phyloP scores from a whole-genome alignment of 2,329 filamentous ascomycete species.

The Elsinoe batatas region DNA sequence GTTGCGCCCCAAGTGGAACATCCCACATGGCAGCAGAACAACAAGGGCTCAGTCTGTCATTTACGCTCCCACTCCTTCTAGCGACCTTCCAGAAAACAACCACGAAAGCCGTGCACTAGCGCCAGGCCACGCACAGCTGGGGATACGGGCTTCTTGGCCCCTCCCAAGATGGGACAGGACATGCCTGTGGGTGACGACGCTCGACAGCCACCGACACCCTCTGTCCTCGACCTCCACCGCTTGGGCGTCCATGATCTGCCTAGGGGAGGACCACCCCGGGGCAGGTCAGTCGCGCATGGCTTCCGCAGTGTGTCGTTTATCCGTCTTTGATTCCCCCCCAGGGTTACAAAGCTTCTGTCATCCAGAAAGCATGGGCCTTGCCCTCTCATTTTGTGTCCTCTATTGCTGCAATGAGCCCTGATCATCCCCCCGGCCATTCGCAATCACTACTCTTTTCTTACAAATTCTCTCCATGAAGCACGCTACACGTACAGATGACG shows the following conservation, averaged over 20 bases:
- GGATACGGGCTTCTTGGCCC: not conserved
- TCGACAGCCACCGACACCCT: no score
- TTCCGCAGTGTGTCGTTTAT: constrained; percentile 1
- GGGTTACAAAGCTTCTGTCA: constrained; percentile 12
- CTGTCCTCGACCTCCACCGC: not conserved
- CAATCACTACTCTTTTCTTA: not conserved
- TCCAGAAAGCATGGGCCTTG: constrained; percentile 3
- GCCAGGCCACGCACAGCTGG: not conserved
- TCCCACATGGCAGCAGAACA: not conserved
- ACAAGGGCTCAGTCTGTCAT: not conserved
- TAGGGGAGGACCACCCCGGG: not conserved
- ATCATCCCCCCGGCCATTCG: not conserved
- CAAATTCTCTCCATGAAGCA: not conserved
- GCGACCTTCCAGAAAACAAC: not conserved
- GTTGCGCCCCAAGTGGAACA: not conserved
- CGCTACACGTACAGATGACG: not conserved
- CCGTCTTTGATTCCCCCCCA: not conserved
- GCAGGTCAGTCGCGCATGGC: not conserved
- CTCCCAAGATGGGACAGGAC: not conserved
- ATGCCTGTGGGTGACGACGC: no score
- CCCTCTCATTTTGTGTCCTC: not conserved
- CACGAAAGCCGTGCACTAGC: not conserved
- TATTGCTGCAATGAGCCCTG: not conserved
- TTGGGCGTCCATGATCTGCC: not conserved
- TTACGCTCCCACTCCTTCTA: not conserved